These are phyloP conservation scores for Ambrosiella cleistominuta DNA, from an alignment of 2,329 filamentous ascomycete species.

Conservation along the genomic window DNA sequence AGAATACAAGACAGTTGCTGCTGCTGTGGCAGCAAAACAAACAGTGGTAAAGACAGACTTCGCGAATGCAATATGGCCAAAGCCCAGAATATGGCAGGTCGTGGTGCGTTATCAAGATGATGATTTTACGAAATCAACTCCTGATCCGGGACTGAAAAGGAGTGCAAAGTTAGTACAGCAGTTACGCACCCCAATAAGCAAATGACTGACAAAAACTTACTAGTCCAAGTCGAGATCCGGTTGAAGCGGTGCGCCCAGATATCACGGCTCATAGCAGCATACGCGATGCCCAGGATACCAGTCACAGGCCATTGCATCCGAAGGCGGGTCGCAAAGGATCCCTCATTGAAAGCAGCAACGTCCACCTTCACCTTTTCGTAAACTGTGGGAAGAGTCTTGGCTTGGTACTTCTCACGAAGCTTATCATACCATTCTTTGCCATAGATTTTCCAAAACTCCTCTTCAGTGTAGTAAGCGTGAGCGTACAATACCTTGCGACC, in stretches of 20 bases:
- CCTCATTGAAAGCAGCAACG: slow-evolving; percentile 7
- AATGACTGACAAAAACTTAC: not conserved
- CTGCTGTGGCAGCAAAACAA: not conserved
- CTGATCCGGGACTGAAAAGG: no score
- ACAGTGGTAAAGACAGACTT: not conserved
- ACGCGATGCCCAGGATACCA: slow-evolving; percentile 5
- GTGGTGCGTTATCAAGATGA: no score
- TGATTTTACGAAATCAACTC: no score
- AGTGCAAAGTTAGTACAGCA: no score
- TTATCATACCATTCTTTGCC: slow-evolving; percentile 40
- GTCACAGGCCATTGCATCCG: slow-evolving; percentile 12
- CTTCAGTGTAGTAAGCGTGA: slow-evolving; percentile 48
- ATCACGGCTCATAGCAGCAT: slow-evolving; percentile 7
- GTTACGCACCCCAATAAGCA: no score
- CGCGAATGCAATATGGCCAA: not conserved
- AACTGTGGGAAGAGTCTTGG: slow-evolving; percentile 41
- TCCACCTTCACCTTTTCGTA: slow-evolving; percentile 48
- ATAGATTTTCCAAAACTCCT: slow-evolving; percentile 52
- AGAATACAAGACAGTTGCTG: not conserved
- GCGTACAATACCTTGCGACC: slow-evolving; percentile 57
- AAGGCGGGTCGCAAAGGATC: not conserved
- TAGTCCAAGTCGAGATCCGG: slow-evolving; percentile 9
- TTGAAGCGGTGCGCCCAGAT: slow-evolving; percentile 8
- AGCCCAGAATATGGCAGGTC: not conserved
- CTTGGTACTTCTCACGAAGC: slow-evolving; percentile 40